Evolutionary conservation across 2,329 filamentous ascomycete genomes (phyloP), one percentile per base, ranked within the genome.

Genomic region (Ascochyta clinopodiicola): DNA sequence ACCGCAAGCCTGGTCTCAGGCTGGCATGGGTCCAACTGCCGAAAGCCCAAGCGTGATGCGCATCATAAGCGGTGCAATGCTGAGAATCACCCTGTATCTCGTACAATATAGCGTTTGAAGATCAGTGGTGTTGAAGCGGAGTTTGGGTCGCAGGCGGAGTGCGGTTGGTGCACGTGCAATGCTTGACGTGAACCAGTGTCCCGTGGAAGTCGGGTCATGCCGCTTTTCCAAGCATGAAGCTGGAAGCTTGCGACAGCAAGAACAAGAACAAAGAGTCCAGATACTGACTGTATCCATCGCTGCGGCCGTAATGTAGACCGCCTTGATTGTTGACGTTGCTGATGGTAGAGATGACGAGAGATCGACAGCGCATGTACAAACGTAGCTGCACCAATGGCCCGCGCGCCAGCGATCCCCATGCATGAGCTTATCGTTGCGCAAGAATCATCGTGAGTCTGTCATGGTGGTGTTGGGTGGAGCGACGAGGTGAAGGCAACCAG

Each of bases 201-300:
- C 47, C 48, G 48, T 48, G 35, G 34, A 36, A 35, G 54, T 57
- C 48, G 43, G 48, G 48, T 34, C 38, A 57, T 57, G 48, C 47
- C 44, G 43, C 44, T 39, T 13, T 32, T 48, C n/a, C 54, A 47
- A 39, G 54, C 54, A 57, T 51, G 34, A 51, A 51, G 54, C 54
- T 27, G 36, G 54, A 10, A 48, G 27, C 37, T 29, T 37, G 52
- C 32, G 24, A 34, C 47, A 49, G 7, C n/a, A 35, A 29, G 10
- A 21, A 32, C 15, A 24, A n/a, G 9, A 24, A 17, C 47, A 31
- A 25, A 43, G 21, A 17, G 24, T 17, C 8, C 32, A 12, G 17
- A 19, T 22, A 31, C 2, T 17, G 13, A n/a, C 29, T 22, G 3
- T 21, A 36, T 45, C 43, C 37, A 51, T 37, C 32, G 52, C 31